Evolutionary conservation across 768 basidiomycete species (phyloP), one percentile per base, ranked within the genome.

Genomic region (Multifurca ochricompacta): DNA sequence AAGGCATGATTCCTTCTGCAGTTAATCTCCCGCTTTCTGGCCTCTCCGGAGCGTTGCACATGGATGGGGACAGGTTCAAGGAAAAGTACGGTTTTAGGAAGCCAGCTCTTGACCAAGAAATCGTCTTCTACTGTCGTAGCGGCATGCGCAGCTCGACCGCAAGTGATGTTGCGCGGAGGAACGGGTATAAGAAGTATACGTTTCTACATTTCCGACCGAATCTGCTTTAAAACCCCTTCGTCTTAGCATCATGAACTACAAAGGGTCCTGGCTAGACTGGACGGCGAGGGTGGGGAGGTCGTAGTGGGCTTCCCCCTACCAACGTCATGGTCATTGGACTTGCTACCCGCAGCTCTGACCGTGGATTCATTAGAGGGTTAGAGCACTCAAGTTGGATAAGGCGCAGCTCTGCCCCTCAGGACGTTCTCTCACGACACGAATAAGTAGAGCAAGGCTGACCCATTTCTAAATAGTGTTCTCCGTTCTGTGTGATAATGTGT

Each of bases 201-300:
- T 18, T 8, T 32, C n/a, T 18, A n/a, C 16, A 16, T 30, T 18
- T 14, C n/a, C 6, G 16, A n/a, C 18, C 11, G 16, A 30, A 14
- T 23, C 13, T 1, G 6, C 27, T 5, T 18, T 51, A 16, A 42
- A 31, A 27, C 19, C 8, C 11, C 3, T 43, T 10, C 35, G 1
- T 34, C n/a, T 14, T 30, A 61, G 60, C 43, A 53, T 61, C 45
- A 67, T 81, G 54, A 93, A 92, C 64, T 95, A 91, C 67, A 79
- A 78, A 60, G 91, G 91, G 8, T 90, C 87, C 18, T 95, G 90
- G 89, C 67, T 90, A 49, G 88, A 94, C 61, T 95, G 91, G 91
- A 77, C 79, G 11, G 71, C 72, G 64, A 68, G 73, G 72, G 66
- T 82, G 72, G 59, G 74, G 74, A 63, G 75, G 63, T 59, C 43